Percentiles rank a stretch among this genome's conserved stretches.
Conservation (phyloP, 805 yeast genomes). For the Candida chilensis region DNA sequence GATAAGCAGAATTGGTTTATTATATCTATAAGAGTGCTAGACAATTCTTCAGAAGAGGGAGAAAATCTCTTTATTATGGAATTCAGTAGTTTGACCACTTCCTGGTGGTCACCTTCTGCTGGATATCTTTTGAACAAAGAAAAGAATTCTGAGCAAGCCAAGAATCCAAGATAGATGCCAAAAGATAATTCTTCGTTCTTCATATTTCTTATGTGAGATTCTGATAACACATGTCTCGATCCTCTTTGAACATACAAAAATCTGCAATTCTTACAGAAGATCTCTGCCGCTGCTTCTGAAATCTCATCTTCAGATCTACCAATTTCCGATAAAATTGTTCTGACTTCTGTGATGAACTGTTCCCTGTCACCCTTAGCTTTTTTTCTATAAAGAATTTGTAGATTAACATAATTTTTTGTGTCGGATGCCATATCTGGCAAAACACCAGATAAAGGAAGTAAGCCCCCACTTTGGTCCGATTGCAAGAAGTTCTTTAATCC, state of each 20-base stretch:
- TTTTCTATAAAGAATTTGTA: slow-evolving; percentile 48
- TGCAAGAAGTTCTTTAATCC: slow-evolving; percentile 45
- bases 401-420: slow-evolving; percentile 46
- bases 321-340: slow-evolving; percentile 10
- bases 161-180: slow-evolving; percentile 31
- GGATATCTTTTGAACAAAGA: slow-evolving; percentile 9
- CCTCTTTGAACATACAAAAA: slow-evolving; percentile 43
- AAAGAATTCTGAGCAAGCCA: slow-evolving; percentile 13
- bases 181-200: slow-evolving; percentile 4
- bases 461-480: slow-evolving; percentile 15
- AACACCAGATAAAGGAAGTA: slow-evolving; percentile 64
- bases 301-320: slow-evolving; percentile 19
- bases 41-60: slow-evolving; percentile 17
- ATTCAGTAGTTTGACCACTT: slow-evolving; percentile 1
- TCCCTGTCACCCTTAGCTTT: slow-evolving; percentile 45
- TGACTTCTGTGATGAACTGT: slow-evolving; percentile 23
- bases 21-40: too few species aligned
- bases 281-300: slow-evolving; percentile 21
- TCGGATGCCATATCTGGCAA: slow-evolving; percentile 88
- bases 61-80: background rate
- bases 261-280: slow-evolving; percentile 57
- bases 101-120: background rate
- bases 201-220: slow-evolving; percentile 7
- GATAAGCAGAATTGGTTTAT: slow-evolving; percentile 30
- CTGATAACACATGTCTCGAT: slow-evolving; percentile 11